Evolutionary conservation across 192 early-diverging fungal species (phyloP).

Genomic region (Podila epicladia): DNA sequence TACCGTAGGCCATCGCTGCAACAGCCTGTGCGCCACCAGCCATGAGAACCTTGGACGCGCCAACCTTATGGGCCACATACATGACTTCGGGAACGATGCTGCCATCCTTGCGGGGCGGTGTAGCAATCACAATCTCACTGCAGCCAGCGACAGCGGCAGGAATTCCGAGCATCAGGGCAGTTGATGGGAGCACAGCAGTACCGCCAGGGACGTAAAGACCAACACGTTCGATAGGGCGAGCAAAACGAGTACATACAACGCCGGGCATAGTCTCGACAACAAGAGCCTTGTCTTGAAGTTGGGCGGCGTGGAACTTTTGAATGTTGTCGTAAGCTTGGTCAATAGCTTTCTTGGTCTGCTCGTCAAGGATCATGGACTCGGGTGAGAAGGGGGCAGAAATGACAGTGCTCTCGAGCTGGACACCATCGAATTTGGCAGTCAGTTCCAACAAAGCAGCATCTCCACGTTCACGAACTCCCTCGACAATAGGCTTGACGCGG

Average conservation of each 20-base stretch:
- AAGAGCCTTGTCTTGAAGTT: slow-evolving; percentile 74
- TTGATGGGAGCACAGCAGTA: slow-evolving; percentile 95
- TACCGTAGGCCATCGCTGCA: slow-evolving; percentile 99
- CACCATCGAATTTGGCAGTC: slow-evolving; percentile 92
- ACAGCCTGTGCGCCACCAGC: slow-evolving; percentile 99
- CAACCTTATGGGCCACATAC: slow-evolving; percentile 97
- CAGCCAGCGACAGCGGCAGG: slow-evolving; percentile 98
- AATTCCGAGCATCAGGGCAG: slow-evolving; percentile 96
- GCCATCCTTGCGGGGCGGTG: slow-evolving; percentile 93
- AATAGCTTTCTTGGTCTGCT: slow-evolving; percentile 80
- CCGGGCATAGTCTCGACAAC: slow-evolving; percentile 98
- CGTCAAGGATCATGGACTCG: slow-evolving; percentile 64
- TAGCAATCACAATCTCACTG: slow-evolving; percentile 94
- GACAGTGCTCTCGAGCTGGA: slow-evolving; percentile 74
- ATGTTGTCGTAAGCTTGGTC: slow-evolving; percentile 97
- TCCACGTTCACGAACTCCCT: slow-evolving; percentile 82
- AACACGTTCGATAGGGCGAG: slow-evolving; percentile 94
- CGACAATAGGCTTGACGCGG: slow-evolving; percentile 91
- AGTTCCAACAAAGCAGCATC: slow-evolving; percentile 87
- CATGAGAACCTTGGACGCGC: slow-evolving; percentile 88
- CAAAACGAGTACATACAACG: slow-evolving; percentile 92
- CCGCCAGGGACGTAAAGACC: slow-evolving; percentile 99
- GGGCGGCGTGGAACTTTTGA: slow-evolving; percentile 92
- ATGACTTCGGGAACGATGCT: slow-evolving; percentile 94
- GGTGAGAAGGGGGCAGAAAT: slow-evolving; percentile 87